A percentile compares a stretch with the other conserved stretches of the same genome.
Conservation (phyloP, 768 basidiomycete genomes). For the Pleurotus tuoliensis region DNA sequence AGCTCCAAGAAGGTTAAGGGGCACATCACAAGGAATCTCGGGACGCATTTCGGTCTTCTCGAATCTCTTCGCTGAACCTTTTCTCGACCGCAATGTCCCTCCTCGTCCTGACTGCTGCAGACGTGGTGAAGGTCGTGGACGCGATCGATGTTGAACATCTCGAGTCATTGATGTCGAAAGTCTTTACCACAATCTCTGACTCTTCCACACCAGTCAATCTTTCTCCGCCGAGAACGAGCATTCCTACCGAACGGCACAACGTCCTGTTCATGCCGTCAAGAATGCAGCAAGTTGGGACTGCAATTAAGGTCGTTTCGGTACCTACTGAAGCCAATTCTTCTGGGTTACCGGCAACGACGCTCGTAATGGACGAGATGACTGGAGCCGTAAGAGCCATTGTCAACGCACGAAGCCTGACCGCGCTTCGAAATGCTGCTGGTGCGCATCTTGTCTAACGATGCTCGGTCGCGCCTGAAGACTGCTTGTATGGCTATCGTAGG, state of each 20-base stretch:
- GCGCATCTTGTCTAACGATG: conserved; percentile 2
- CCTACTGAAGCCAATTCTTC: conserved; percentile 37
- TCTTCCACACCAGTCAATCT: conserved; percentile 18
- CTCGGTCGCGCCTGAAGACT: background rate
- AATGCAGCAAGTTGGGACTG: conserved; percentile 45
- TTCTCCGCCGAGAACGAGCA: conserved; percentile 57
- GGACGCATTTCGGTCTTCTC: too few relatives aligned
- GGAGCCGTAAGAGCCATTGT: conserved; percentile 73
- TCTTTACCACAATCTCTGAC: background rate
- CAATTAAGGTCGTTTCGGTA: conserved; percentile 80
- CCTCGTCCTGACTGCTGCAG: background rate
- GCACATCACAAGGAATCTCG: too few relatives aligned
- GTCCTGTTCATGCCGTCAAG: conserved; percentile 84
- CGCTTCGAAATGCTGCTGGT: conserved; percentile 82
- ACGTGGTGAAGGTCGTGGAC: background rate
- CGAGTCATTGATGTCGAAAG: conserved; percentile 1
- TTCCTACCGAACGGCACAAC: conserved; percentile 53
- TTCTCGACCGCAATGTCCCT: conserved; percentile 1
- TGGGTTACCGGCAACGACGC: conserved; percentile 74
- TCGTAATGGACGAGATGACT: conserved; percentile 67
- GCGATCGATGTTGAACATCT: background rate
- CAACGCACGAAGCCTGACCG: conserved; percentile 76
- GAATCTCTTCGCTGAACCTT: too few relatives aligned
- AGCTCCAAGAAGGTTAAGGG: too few relatives aligned
- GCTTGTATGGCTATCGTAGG: conserved; percentile 32